Evolutionary conservation across 768 basidiomycete genomes (phyloP), one percentile per base, ranked within the genome.

Genomic region (Auricularia heimuer): DNA sequence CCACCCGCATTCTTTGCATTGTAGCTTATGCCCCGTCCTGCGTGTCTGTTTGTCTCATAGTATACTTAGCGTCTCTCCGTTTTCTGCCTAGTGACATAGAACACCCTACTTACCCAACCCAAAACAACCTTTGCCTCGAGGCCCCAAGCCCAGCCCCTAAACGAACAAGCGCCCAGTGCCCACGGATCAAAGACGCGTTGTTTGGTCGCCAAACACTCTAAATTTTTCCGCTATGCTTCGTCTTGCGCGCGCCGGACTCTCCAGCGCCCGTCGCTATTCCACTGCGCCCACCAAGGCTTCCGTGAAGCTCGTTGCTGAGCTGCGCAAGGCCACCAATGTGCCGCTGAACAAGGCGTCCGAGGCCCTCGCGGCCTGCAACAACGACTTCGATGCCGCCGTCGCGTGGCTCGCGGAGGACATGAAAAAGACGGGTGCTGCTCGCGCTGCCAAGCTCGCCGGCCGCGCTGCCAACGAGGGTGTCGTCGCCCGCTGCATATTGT

Each of bases 331-430:
- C 70, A 89, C 83, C 56, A 85, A 87, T 61, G 90, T 94, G 61
- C 91, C 94, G 7, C 85, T 98, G 68, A 80, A 82, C 56, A 93
- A 94, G 77, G 96, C 95, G 36, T 85, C 89, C 44, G 90, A 95
- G 73, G 95, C 96, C 2, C 88, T 98, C 63, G 73, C 75, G 62
- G 85, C 86, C 34, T 81, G 85, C 36, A 82, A 87, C 71, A 89
- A 91, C 77, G 84, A 93, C 74, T 71, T 97, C 63, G 74, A 85
- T 16, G 81, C 74, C 29, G 94, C 96, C 11, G 76, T 95, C 66
- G 77, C 80, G 70, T 98, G 93, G 91, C 82, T 98, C 42, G 77
- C 89, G 69, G 81, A 85, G 64, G 91, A 96, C 74, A 79, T 90
- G 35, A 78, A 79, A 2, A 77, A 80, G 39, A 84, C 88, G 0